Percentiles rank a stretch among this genome's conserved stretches.
Conservation (phyloP, 495 filamentous ascomycete species). For the Penicillium maclennaniae region DNA sequence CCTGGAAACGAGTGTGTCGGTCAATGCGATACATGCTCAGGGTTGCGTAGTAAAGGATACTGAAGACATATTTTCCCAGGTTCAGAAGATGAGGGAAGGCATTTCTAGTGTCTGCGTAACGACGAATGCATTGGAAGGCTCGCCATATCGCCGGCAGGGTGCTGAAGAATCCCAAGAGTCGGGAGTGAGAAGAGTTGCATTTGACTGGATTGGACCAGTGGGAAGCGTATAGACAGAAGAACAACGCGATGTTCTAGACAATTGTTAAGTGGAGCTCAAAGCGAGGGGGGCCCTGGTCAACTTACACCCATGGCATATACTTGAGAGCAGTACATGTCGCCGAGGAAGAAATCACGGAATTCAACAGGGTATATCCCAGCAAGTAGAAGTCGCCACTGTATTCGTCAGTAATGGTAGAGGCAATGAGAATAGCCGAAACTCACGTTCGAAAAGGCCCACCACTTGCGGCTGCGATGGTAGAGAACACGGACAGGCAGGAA, state of each 20-base stretch:
- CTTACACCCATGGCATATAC: constrained; percentile 85
- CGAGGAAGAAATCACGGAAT: constrained; percentile 95
- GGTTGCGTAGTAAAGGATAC: constrained; percentile 71
- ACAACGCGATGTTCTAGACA: constrained; percentile 75
- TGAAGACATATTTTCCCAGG: constrained; percentile 84
- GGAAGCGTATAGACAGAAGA: constrained; percentile 87
- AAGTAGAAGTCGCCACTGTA: constrained; percentile 75
- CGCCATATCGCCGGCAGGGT: constrained; percentile 83
- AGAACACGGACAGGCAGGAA: constrained; percentile 71
- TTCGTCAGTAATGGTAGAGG: constrained; percentile 16
- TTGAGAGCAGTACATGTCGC: constrained; percentile 94
- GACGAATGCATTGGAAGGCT: constrained; percentile 82
- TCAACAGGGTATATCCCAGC: constrained; percentile 90
- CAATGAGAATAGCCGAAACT: constrained; percentile 27
- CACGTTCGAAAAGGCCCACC: constrained; percentile 82
- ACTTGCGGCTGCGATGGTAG: constrained; percentile 72
- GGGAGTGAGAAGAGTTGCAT: constrained; percentile 84
- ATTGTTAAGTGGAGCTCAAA: constrained; percentile 20
- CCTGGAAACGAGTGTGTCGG: constrained; percentile 48
- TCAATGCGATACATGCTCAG: constrained; percentile 81
- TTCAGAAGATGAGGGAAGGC: constrained; percentile 92
- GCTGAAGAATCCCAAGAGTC: constrained; percentile 82
- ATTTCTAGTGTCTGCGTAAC: constrained; percentile 82
- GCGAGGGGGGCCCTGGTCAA: constrained; percentile 8
- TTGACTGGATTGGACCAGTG: constrained; percentile 64